Percentiles rank a stretch among this genome's conserved stretches.
Evolutionary conservation across 352 stramenopile genomes (phyloP).

Genomic region (Phytophthora pinifolia): DNA sequence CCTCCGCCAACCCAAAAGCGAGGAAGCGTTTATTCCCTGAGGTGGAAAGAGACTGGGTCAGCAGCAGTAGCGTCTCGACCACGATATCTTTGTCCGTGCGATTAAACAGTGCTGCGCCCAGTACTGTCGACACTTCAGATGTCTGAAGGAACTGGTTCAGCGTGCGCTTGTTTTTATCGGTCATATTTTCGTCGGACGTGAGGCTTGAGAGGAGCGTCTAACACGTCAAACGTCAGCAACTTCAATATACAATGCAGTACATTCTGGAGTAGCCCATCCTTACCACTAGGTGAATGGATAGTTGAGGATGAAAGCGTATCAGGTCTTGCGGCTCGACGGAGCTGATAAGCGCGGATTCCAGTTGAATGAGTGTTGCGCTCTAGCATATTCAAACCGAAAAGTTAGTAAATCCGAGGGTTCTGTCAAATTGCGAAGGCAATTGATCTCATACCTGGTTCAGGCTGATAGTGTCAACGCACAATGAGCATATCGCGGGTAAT

Average conservation of each 20-base stretch:
- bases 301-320: conserved; percentile 56
- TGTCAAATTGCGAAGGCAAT: not conserved
- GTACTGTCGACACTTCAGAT: conserved; percentile 61
- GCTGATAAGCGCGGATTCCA: conserved; percentile 56
- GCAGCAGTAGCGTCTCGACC: conserved; percentile 58
- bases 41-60: conserved; percentile 48
- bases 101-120: conserved; percentile 64
- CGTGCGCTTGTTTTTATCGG: conserved; percentile 67
- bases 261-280: conserved; percentile 1
- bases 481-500: conserved; percentile 42
- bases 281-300: conserved; percentile 77
- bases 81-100: conserved; percentile 66
- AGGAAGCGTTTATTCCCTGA: conserved; percentile 65
- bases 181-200: conserved; percentile 43
- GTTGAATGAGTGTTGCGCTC: conserved; percentile 69
- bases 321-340: conserved; percentile 51
- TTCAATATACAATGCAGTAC: not conserved
- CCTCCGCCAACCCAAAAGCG: conserved; percentile 61
- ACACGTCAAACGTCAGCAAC: conserved; percentile 1
- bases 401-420: not conserved
- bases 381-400: conserved; percentile 13
- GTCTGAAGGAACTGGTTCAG: conserved; percentile 75
- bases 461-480: conserved; percentile 62
- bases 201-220: conserved; percentile 70
- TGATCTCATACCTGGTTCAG: conserved; percentile 61